These are phyloP conservation scores for Mortierella hygrophila DNA, from an alignment of 192 early-diverging fungal genomes.

Conservation along the genomic window DNA sequence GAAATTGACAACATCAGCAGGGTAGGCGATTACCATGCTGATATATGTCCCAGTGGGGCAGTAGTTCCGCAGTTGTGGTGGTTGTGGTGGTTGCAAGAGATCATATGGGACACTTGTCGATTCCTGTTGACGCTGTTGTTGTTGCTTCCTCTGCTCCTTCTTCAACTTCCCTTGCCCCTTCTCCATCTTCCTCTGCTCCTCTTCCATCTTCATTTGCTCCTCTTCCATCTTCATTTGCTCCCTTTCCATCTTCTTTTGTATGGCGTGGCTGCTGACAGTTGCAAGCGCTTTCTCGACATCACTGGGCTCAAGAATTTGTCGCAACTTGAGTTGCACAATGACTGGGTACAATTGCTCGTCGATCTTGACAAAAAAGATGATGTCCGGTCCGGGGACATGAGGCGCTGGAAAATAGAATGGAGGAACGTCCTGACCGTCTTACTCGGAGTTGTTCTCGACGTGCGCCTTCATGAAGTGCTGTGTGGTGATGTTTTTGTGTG, in stretches of 20 bases:
- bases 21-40: constrained; percentile 18
- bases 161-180: constrained; percentile 23
- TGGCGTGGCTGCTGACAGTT: constrained; percentile 17
- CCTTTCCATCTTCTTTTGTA: constrained; percentile 21
- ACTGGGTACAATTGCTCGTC: not conserved
- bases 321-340: constrained; percentile 11
- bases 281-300: constrained; percentile 28
- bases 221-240: constrained; percentile 18
- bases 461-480: constrained; percentile 36
- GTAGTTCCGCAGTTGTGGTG: constrained; percentile 12
- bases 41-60: constrained; percentile 10
- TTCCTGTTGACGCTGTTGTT: not conserved
- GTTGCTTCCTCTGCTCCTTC: constrained; percentile 28
- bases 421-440: constrained; percentile 18
- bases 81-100: constrained; percentile 1
- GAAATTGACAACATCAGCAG: constrained; percentile 9
- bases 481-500: constrained; percentile 28
- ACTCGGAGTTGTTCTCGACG: constrained; percentile 17
- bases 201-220: constrained; percentile 14
- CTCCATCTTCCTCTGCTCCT: constrained; percentile 21
- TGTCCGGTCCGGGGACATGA: constrained; percentile 41
- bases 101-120: not conserved
- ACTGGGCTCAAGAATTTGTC: constrained; percentile 17
- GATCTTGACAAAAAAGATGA: constrained; percentile 29
- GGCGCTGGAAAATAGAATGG: constrained; percentile 41